Evolutionary conservation across 1,139 yeast species (phyloP), one percentile per base, ranked within the genome.

Genomic region (Pichia sp.): DNA sequence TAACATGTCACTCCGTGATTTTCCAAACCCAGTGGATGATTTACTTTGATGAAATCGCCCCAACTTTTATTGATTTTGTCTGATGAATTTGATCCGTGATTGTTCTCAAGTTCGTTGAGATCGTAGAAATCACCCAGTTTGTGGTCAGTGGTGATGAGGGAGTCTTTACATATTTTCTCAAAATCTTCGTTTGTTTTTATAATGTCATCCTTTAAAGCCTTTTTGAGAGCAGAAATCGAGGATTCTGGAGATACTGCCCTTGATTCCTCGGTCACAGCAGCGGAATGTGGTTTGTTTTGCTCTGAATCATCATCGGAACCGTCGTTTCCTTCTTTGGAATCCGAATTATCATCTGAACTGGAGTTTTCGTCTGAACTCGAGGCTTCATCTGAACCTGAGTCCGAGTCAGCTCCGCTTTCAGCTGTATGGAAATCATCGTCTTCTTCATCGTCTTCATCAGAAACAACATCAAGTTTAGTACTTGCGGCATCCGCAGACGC

Each of bases 1-100:
- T 90, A 92, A 62, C 98, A 92, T 4, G 97, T 92, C 38, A 92
- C 97, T 31, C 97, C 97, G 52, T 84, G 90, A 62, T 92, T 92
- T 47, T 85, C 65, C 44, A 92, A 69, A 0, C 98, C 98, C 29
- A 81, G 69, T 1, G 97, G 95, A 7, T 54, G 56, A 32, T 73
- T 69, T 40, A 66, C 56, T 37, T 56, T 55, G 5, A 64, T 57
- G 47, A 74, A 64, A 52, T 64, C 59, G 50, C 79, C 71, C 86
- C 92, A 82, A 52, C 75, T 77, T 59, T 83, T 83, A 47, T 67
- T 60, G 33, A 77, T 79, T 51, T 79, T 71, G 6, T 56, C 66
- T 9, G 81, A 75, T 4, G 65, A 59, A 57, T 77, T 83, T 47
- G 86, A 65, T 40, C 90, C 87, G 56, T 73, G 66, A 60, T 79